Conservation (phyloP, 2,329 filamentous ascomycete species). For the Phyllosticta citribraziliensis region DNA sequence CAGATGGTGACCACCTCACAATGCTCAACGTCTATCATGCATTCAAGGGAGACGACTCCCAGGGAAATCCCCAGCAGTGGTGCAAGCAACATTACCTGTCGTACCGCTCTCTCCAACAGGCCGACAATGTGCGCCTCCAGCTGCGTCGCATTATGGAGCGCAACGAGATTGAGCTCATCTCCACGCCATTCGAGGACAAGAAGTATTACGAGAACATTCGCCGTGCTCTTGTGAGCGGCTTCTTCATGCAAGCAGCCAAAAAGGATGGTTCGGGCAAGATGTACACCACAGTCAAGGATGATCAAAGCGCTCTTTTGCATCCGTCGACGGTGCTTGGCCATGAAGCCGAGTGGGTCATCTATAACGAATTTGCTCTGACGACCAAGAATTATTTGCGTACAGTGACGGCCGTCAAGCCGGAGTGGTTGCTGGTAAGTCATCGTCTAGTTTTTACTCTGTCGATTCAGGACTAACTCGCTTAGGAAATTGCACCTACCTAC, state of each 20-base stretch:
- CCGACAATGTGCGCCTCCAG: slow-evolving; percentile 87
- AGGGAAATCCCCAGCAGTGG: slow-evolving; percentile 76
- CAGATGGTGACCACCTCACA: slow-evolving; percentile 89
- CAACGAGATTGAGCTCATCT: slow-evolving; percentile 73
- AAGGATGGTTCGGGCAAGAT: slow-evolving; percentile 79
- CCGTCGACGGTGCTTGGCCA: slow-evolving; percentile 82
- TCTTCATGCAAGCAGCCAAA: slow-evolving; percentile 95
- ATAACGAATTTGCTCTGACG: slow-evolving; percentile 96
- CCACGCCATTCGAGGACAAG: slow-evolving; percentile 86
- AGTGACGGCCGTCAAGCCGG: slow-evolving; percentile 80
- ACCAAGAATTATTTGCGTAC: slow-evolving; percentile 97
- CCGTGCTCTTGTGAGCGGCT: slow-evolving; percentile 80
- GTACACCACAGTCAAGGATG: slow-evolving; percentile 93
- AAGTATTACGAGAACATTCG: slow-evolving; percentile 98
- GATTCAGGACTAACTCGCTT: neutral
- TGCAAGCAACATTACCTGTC: slow-evolving; percentile 96
- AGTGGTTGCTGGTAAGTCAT: slow-evolving; percentile 76
- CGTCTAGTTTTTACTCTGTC: neutral
- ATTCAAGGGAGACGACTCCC: slow-evolving; percentile 67
- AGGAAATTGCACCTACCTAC: slow-evolving; percentile 91
- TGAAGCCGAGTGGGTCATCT: slow-evolving; percentile 93
- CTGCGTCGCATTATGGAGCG: slow-evolving; percentile 96
- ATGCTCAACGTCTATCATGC: slow-evolving; percentile 97
- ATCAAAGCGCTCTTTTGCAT: slow-evolving; percentile 86
- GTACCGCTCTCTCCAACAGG: slow-evolving; percentile 76